phyloP scores from a whole-genome alignment of 1,284 basidiomycete genomes.

The Anthracocystis walkeri region DNA sequence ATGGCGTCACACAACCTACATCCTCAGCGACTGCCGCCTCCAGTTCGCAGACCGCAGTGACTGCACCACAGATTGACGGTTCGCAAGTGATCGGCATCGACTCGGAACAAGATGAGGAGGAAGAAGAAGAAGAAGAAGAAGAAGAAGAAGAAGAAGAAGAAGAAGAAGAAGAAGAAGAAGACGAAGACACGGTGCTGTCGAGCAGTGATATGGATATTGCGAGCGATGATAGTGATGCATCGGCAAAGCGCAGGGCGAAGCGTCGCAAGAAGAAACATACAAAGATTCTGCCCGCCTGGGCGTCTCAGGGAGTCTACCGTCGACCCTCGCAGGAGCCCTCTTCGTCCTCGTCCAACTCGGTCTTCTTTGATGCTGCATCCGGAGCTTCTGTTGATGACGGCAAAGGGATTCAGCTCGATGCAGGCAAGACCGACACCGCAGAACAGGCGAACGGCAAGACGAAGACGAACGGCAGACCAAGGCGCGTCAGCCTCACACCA shows the following conservation, averaged over 20 bases:
- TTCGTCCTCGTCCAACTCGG: conserved; percentile 4
- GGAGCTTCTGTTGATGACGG: neutral
- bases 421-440: neutral
- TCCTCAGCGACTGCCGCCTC: neutral
- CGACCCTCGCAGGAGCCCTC: conserved; percentile 21
- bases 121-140: no score
- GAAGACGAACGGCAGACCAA: conserved; percentile 7
- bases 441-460: neutral
- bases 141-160: conserved; percentile 20
- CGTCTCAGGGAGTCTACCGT: conserved; percentile 15
- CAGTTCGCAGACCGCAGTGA: conserved; percentile 4
- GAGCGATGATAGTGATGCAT: conserved; percentile 25
- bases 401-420: neutral
- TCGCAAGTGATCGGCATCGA: neutral
- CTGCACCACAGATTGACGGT: conserved; percentile 4
- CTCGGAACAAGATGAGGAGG: conserved; percentile 4
- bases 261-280: conserved; percentile 33
- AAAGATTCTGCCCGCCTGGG: conserved; percentile 23
- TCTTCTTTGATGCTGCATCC: conserved; percentile 3
- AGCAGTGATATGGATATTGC: conserved; percentile 24
- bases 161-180: conserved; percentile 26
- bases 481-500: conserved; percentile 36
- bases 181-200: neutral
- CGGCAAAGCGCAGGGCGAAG: conserved; percentile 20
- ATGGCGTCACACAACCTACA: neutral